Evolutionary conservation across 75 land plant species (phyloP), one percentile per base, ranked within the genome.

Genomic region (Cryptomeria japonica): DNA sequence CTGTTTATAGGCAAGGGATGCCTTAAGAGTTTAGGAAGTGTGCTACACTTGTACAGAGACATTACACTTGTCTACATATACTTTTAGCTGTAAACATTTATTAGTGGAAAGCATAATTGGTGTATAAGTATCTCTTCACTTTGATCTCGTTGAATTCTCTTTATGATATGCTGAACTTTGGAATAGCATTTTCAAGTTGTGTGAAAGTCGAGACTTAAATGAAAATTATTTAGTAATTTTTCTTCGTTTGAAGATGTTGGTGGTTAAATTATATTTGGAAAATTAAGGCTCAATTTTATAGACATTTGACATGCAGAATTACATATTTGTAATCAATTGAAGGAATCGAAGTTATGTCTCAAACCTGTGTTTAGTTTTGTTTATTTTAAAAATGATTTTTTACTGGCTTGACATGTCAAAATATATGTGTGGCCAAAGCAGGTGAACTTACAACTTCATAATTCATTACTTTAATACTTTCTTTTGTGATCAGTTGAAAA

Each of bases 1-100:
- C 46, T 28, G 46, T 46, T 39, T 53, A 46, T 46, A 82, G 5
- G 13, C 51, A 31, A 82, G 53, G 34, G 51, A 82, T 82, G n/a
- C 32, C 32, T 82, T 46, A 12, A 1, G 32, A 44, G 47, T 82
- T 82, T n/a, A 46, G 5, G 13, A 82, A 82, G 32, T 82, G 31
- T 44, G 53, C 32, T 46, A 82, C 84, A 82, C n/a, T 75, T 82
- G 84, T 82, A 82, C 51, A 82, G 84, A 41, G 47, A 75, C 38
- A 80, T 8, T 39, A 14, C 55, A 51, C 55, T 51, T 3, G 16
- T 28, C 4, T 82, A 46, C 47, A 2, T 82, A 82, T 82, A 25
- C 51, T 82, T 82, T 28, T 28, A 46, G 53, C 84, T 82, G 32
- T 82, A 46, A 82, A 44, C 53, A 82, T 82, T 10, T 42, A 46